Percentiles rank a stretch among this genome's conserved stretches.
phyloP scores from a whole-genome alignment of 208 protist genomes.

The Trypanosoma rangeli region DNA sequence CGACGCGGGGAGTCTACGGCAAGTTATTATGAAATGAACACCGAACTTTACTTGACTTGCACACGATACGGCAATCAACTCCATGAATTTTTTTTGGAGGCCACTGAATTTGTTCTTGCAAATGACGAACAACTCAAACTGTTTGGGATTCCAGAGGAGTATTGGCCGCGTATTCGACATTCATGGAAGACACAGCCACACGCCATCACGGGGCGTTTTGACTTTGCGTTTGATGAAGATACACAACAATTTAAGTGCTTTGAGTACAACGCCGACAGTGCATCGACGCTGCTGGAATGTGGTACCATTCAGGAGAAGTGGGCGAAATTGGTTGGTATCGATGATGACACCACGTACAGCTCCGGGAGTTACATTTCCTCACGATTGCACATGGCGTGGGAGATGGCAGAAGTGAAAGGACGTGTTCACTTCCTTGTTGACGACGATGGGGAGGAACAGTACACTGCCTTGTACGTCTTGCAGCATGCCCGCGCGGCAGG shows the following conservation, averaged over 20 bases:
- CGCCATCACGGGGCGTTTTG: slow-evolving; percentile 85
- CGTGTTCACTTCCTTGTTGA: slow-evolving; percentile 90
- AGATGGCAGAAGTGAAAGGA: slow-evolving; percentile 49
- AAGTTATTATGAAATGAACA: slow-evolving; percentile 84
- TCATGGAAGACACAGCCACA: slow-evolving; percentile 75
- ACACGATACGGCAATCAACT: slow-evolving; percentile 63
- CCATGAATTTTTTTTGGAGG: slow-evolving; percentile 84
- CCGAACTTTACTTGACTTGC: slow-evolving; percentile 71
- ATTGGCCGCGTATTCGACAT: slow-evolving; percentile 85
- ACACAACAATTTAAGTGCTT: slow-evolving; percentile 83
- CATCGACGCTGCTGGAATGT: slow-evolving; percentile 86
- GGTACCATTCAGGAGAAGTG: slow-evolving; percentile 89
- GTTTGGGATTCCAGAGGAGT: slow-evolving; percentile 78
- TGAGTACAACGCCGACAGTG: slow-evolving; percentile 93
- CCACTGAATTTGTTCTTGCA: slow-evolving; percentile 76
- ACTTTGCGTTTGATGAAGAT: slow-evolving; percentile 85
- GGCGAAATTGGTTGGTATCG: slow-evolving; percentile 71
- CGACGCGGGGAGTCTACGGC: slow-evolving; percentile 55
- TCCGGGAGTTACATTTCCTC: slow-evolving; percentile 62
- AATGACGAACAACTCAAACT: slow-evolving; percentile 68
- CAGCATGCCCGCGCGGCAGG: slow-evolving; percentile 71
- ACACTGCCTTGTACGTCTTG: slow-evolving; percentile 83
- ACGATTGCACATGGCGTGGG: slow-evolving; percentile 67
- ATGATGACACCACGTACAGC: slow-evolving; percentile 44
- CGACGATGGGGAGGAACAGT: slow-evolving; percentile 84